Percentiles rank a stretch among this genome's conserved stretches.
phyloP scores from a whole-genome alignment of 2,329 filamentous ascomycete species.

The Stromatinia cepivora region DNA sequence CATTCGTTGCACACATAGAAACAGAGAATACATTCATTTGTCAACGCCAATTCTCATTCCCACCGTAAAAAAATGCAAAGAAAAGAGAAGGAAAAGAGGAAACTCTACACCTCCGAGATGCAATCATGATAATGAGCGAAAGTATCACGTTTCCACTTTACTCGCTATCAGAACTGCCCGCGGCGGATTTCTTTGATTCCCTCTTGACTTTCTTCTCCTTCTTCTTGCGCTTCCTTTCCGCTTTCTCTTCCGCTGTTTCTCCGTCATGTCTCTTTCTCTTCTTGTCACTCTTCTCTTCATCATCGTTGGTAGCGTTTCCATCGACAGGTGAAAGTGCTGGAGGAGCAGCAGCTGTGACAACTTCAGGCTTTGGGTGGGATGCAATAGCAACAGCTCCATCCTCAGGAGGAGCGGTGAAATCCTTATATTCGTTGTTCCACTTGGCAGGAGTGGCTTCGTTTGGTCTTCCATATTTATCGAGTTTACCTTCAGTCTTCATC shows the following conservation, averaged over 20 bases:
- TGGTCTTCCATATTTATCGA: constrained; percentile 92
- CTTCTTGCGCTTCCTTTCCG: constrained; percentile 51
- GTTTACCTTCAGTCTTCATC: constrained; percentile 95
- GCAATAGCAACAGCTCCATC: constrained; percentile 41
- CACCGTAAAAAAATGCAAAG: constrained; percentile 4
- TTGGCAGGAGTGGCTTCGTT: constrained; percentile 93
- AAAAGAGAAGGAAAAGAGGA: constrained; percentile 10
- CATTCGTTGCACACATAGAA: constrained; percentile 16
- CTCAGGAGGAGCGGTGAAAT: constrained; percentile 65
- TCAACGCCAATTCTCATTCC: constrained; percentile 21
- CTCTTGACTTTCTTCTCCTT: constrained; percentile 56
- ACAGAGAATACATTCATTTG: constrained; percentile 6
- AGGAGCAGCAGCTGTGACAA: constrained; percentile 43
- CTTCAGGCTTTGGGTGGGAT: constrained; percentile 44
- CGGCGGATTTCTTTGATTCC: constrained; percentile 49
- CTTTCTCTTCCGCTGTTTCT: constrained; percentile 67
- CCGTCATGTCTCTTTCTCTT: constrained; percentile 81
- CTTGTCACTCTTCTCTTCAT: constrained; percentile 62
- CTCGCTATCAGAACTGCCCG: constrained; percentile 49
- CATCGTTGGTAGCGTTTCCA: constrained; percentile 50
- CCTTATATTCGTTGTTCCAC: constrained; percentile 92
- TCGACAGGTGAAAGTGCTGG: constrained; percentile 43
- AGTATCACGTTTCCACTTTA: constrained; percentile 35
- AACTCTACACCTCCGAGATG: not conserved
- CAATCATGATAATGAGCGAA: constrained; percentile 10